Conservation (phyloP, 768 basidiomycete species). For the Tylopilus subfusipes region DNA sequence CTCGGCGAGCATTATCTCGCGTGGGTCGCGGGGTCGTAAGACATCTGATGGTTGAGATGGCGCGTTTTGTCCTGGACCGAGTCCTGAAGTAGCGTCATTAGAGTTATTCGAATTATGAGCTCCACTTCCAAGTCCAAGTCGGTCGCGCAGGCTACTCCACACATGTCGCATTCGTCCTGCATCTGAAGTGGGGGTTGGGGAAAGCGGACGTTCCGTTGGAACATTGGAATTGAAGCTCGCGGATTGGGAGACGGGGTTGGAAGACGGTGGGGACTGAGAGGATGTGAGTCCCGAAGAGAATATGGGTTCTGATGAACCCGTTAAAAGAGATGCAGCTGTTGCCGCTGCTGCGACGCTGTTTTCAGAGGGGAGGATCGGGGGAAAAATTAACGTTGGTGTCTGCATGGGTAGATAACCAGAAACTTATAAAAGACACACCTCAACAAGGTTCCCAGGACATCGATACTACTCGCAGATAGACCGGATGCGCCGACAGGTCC, state of each 20-base stretch:
- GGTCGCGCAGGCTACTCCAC: conserved; percentile 67
- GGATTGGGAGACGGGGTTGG: conserved; percentile 12
- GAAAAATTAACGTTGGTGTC: not conserved
- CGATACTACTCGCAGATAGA: conserved; percentile 72
- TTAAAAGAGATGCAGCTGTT: conserved; percentile 82
- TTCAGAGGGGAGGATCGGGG: not conserved
- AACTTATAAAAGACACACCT: conserved; percentile 45
- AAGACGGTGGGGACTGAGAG: conserved; percentile 22
- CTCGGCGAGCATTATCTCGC: conserved; percentile 73
- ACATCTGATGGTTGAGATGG: conserved; percentile 11
- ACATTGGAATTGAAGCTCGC: conserved; percentile 7
- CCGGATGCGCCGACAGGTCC: conserved; percentile 30
- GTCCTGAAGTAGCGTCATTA: conserved; percentile 4
- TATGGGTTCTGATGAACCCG: conserved; percentile 64
- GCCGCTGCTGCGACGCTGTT: conserved; percentile 84
- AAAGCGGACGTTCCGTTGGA: conserved; percentile 35
- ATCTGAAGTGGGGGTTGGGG: conserved; percentile 40
- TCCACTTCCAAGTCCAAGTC: conserved; percentile 50
- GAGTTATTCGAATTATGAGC: conserved; percentile 12
- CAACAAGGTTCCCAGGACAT: conserved; percentile 77
- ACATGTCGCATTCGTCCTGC: conserved; percentile 54
- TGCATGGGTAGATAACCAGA: not conserved
- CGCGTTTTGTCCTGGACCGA: conserved; percentile 5
- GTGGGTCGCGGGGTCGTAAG: conserved; percentile 40
- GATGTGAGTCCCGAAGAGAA: conserved; percentile 54